A percentile compares a stretch with the other conserved stretches of the same genome.
These are phyloP conservation scores for Cruciata laevipes DNA, from an alignment of 257 asterid genomes.

Conservation along the genomic window DNA sequence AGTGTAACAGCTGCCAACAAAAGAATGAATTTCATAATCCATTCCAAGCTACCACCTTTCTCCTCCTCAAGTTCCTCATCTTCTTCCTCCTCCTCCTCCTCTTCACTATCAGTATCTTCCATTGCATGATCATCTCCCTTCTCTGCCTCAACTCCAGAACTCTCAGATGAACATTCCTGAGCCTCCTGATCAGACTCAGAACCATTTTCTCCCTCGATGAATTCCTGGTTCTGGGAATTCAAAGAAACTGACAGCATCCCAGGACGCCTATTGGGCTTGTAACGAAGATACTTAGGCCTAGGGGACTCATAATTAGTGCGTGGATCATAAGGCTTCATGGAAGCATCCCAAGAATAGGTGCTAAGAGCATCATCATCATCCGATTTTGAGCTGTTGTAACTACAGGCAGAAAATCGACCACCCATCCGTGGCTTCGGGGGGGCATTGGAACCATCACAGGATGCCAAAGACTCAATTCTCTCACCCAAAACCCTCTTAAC, in stretches of 20 bases:
- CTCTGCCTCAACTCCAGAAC: background rate
- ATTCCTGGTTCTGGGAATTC: slow-evolving; percentile 21
- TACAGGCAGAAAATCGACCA: slow-evolving; percentile 10
- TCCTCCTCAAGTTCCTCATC: slow-evolving; percentile 25
- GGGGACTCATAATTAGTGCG: slow-evolving; percentile 48
- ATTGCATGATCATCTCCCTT: background rate
- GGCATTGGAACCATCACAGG: slow-evolving; percentile 12
- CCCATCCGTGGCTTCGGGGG: slow-evolving; percentile 7
- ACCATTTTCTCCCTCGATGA: slow-evolving; percentile 24
- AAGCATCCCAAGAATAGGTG: slow-evolving; percentile 19
- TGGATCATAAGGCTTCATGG: slow-evolving; percentile 47
- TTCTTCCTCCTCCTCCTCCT: slow-evolving; percentile 21
- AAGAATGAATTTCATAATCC: slow-evolving; percentile 36
- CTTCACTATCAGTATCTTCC: slow-evolving; percentile 6
- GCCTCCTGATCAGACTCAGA: slow-evolving; percentile 21
- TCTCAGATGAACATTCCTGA: slow-evolving; percentile 7
- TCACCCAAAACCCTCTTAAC: slow-evolving; percentile 51
- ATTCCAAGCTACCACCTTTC: slow-evolving; percentile 35
- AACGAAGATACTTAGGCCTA: slow-evolving; percentile 69
- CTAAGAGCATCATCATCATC: slow-evolving; percentile 28
- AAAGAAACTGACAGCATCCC: slow-evolving; percentile 21
- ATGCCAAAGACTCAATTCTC: slow-evolving; percentile 28
- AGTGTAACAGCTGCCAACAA: slow-evolving; percentile 28
- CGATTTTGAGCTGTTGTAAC: slow-evolving; percentile 16
- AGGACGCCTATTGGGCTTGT: slow-evolving; percentile 46